Conservation (phyloP, 768 basidiomycete genomes). For the Rhizopogon roseolus region DNA sequence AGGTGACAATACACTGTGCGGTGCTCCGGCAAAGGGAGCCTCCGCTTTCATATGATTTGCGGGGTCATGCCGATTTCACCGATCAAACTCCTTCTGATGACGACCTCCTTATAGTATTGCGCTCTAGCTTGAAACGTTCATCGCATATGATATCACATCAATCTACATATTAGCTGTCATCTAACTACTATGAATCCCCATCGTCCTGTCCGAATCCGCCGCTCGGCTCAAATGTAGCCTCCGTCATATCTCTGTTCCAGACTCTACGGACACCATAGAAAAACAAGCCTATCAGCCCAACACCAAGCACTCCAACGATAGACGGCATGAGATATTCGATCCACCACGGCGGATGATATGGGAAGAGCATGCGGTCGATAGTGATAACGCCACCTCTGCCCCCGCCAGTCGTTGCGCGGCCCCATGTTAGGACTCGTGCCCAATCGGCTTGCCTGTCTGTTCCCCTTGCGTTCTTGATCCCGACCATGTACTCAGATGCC, state of each 20-base stretch:
- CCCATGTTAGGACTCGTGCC: conserved; percentile 67
- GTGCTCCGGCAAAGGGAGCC: conserved; percentile 3
- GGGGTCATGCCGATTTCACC: conserved; percentile 1
- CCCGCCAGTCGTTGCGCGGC: conserved; percentile 66
- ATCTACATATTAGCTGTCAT: conserved; percentile 12
- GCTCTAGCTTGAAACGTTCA: neutral
- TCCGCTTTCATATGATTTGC: conserved; percentile 24
- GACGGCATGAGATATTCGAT: conserved; percentile 66
- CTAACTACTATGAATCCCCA: conserved; percentile 21
- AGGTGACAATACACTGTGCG: neutral
- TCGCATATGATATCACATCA: conserved; percentile 8
- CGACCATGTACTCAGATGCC: conserved; percentile 48
- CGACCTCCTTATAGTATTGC: neutral
- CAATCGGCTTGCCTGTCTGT: conserved; percentile 58
- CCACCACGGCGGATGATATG: conserved; percentile 88
- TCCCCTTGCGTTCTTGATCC: conserved; percentile 70
- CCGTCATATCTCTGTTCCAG: conserved; percentile 72
- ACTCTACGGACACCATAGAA: conserved; percentile 67
- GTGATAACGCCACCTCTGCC: conserved; percentile 85
- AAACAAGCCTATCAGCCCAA: conserved; percentile 59
- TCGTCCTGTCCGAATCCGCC: conserved; percentile 72
- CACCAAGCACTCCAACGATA: conserved; percentile 54
- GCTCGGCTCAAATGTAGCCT: conserved; percentile 87
- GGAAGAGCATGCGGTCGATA: conserved; percentile 78
- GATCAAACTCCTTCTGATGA: conserved; percentile 7